A percentile compares a stretch with the other conserved stretches of the same genome.
Evolutionary conservation across 2,329 filamentous ascomycete species (phyloP).

Genomic region (Penicillium olsonii): DNA sequence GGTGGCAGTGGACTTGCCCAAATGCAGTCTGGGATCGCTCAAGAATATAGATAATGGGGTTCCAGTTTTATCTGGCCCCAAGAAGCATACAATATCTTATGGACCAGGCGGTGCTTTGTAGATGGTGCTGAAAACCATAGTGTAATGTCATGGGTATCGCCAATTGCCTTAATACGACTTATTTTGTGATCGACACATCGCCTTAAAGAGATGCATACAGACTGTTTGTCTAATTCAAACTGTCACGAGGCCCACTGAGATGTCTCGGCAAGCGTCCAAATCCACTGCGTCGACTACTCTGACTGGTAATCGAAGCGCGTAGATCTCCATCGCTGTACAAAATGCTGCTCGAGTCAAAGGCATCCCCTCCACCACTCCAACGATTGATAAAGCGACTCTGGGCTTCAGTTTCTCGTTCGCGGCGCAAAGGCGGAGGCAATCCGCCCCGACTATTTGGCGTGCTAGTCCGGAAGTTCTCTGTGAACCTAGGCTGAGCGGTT

Average conservation of each 20-base stretch:
- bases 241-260: conserved; percentile 47
- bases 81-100: too few relatives aligned
- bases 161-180: conserved; percentile 6
- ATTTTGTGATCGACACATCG: background rate
- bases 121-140: too few relatives aligned
- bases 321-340: conserved; percentile 35
- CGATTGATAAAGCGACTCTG: conserved; percentile 42
- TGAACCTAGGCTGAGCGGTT: conserved; percentile 24
- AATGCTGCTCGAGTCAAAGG: conserved; percentile 35
- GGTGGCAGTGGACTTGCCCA: too few relatives aligned
- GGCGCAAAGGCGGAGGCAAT: conserved; percentile 29
- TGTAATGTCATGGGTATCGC: conserved; percentile 45
- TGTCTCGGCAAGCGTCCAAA: conserved; percentile 44
- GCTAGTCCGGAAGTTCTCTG: conserved; percentile 29
- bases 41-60: too few relatives aligned
- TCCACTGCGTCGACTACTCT: conserved; percentile 31
- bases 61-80: too few relatives aligned
- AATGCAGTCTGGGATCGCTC: too few relatives aligned
- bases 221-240: conserved; percentile 49
- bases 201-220: background rate
- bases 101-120: too few relatives aligned
- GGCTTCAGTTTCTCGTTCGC: conserved; percentile 39
- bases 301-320: conserved; percentile 33
- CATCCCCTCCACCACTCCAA: conserved; percentile 39
- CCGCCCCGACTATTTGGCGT: conserved; percentile 34